Conservation (phyloP, 2,329 filamentous ascomycete species). For the Pseudocercospora musae region DNA sequence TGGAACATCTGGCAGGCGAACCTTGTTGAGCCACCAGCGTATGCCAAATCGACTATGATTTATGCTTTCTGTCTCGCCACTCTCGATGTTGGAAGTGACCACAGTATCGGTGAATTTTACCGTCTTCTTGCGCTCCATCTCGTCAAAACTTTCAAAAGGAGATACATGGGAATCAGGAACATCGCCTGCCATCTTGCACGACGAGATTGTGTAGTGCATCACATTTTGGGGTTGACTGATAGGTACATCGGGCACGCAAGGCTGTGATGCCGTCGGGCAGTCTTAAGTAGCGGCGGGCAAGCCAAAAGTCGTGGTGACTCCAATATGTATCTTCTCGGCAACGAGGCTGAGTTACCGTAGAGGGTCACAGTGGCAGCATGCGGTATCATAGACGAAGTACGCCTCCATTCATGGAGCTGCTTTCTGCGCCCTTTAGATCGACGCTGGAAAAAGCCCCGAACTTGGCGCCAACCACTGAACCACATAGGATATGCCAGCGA, state of each 20-base stretch:
- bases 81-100: neutral
- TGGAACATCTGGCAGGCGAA: neutral
- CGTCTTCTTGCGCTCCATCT: neutral
- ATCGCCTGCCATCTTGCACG: neutral
- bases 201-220: neutral
- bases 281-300: too few species aligned
- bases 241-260: constrained; percentile 4
- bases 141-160: neutral
- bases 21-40: neutral
- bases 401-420: too few species aligned
- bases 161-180: neutral
- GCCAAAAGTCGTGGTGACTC: too few species aligned
- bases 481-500: too few species aligned
- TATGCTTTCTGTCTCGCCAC: neutral
- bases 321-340: too few species aligned
- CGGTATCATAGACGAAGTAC: too few species aligned
- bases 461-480: too few species aligned
- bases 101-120: neutral
- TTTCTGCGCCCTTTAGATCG: too few species aligned
- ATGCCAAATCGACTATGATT: neutral
- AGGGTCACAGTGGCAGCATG: too few species aligned
- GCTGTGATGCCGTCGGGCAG: neutral
- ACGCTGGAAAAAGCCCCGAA: too few species aligned
- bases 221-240: neutral
- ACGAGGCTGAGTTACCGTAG: too few species aligned